Evolutionary conservation across 495 filamentous ascomycete species (phyloP), one percentile per base, ranked within the genome.

Genomic region (Neurospora sp.): DNA sequence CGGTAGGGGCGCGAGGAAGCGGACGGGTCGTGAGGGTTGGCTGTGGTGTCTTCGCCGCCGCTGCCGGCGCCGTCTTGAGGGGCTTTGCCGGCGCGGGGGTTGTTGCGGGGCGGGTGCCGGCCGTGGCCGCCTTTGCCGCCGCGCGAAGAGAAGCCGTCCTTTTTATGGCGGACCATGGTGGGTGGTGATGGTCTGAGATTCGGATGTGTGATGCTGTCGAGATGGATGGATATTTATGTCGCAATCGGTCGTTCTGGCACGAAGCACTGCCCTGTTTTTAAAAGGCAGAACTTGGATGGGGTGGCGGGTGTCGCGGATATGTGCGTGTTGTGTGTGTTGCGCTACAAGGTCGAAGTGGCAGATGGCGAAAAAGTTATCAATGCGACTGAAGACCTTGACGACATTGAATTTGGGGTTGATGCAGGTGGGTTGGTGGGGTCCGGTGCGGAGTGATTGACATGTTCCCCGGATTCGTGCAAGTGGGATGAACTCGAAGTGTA

Each of bases 141-240:
- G 75, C 83, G 76, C 38, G 88, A 86, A 68, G 88, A 85, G 81
- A 93, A 91, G 79, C 89, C 89, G 82, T 97, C 94, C 84, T 97
- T 97, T 81, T 97, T 97, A 83, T 97, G 93, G 70, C 94, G 93
- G 71, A 97, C 93, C 94, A 96, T 96, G 2, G 41, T 80, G 35
- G 35, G 7, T 16, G 61, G 18, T 5, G 22, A 20, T 69, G 27
- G 1, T 37, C 10, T 65, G 14, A 39, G 37, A 20, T 20, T 20
- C 14, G 69, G 18, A 14, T 68, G 72, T 37, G 16, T 61, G 22
- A 31, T 22, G 20, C 14, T n/a, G 31, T 20, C 35, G 39, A 14
- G 42, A 46, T 46, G 16, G 16, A 42, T 42, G 16, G 6, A 11
- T 12, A 20, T 69, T 69, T 69, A 69, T 69, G 27, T 35, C 53